Base-by-base conservation (phyloP, 2,329 filamentous ascomycete species). In the Clathrospora elynae region DNA sequence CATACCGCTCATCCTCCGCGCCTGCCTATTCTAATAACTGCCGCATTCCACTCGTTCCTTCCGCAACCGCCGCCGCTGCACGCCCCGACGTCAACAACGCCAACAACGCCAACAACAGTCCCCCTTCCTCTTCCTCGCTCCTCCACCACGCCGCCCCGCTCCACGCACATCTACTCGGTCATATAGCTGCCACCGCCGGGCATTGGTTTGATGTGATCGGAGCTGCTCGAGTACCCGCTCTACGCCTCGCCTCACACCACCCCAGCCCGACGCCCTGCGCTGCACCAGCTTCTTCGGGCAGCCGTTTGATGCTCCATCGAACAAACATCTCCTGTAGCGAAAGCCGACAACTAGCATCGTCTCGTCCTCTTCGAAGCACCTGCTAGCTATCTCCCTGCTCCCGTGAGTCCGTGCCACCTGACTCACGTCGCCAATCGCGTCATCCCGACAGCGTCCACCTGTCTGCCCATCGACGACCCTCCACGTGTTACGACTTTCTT, bases 401-500 rank as follows among this genome's bases (percentile, higher is more conserved):
- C 20, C 37, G 49, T 52, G 64, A 65, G 66, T 56, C 64, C 59
- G 63, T 63, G 55, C 60, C 37, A 55, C 55, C 58, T 70, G 66
- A 70, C 64, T 70, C 67, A 65, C 59, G 30, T 51, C 45, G 51
- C 42, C 55, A 59, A 50, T 53, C 57, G 37, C 60, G 53, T 58
- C 53, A 58, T 49, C 51, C 55, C 52, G 54, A 59, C 58, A 57
- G 22, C 55, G 42, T 46, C 19, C 44, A 45, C 35, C 57, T 56
- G 59, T 59, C 62, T 58, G 47, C 58, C 42, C 39, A 35, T 47
- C 61, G 53, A 64, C 61, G 55, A 41, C 40, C 54, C 48, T 64
- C 53, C 58, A 71, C 68, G 67, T 62, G 56, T 67, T 64, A 71
- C 68, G 68, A 71, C 42, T 65, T 56, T 60, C 61, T 56, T 54